Conservation (phyloP, 306 rosid species). For the Castanea sativa region DNA sequence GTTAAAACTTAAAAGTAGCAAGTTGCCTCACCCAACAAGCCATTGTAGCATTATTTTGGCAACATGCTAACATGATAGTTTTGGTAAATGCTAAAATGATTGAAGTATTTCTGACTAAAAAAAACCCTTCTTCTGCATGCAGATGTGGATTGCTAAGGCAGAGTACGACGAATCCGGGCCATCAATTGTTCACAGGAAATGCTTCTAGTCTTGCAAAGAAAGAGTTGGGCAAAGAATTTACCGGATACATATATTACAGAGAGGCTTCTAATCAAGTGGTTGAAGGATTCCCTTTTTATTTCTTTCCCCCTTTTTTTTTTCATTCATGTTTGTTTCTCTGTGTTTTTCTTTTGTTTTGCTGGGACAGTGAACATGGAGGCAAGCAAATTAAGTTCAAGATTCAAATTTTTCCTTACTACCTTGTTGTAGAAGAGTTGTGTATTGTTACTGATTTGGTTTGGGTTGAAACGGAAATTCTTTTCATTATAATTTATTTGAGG, state of each 20-base stretch:
- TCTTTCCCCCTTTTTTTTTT: constrained; percentile 24
- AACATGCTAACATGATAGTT: background rate
- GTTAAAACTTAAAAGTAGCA: background rate
- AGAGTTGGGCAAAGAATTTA: constrained; percentile 42
- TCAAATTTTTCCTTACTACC: constrained; percentile 21
- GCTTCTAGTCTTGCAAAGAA: constrained; percentile 63
- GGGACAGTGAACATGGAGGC: constrained; percentile 60
- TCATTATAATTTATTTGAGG: constrained; percentile 5
- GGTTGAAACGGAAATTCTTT: constrained; percentile 56
- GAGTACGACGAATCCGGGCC: constrained; percentile 86
- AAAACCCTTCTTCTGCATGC: constrained; percentile 18
- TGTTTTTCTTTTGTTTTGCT: constrained; percentile 35
- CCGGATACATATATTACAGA: constrained; percentile 41
- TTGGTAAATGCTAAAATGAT: background rate
- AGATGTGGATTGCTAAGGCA: constrained; percentile 65
- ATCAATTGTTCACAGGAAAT: constrained; percentile 96
- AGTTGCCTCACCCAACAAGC: background rate
- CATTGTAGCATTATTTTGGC: background rate
- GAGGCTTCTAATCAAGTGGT: constrained; percentile 49
- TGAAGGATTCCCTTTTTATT: constrained; percentile 36
- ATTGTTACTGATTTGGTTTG: constrained; percentile 49
- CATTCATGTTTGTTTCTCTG: constrained; percentile 48
- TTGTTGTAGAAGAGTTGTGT: constrained; percentile 43
- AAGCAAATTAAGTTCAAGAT: constrained; percentile 50
- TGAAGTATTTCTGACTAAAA: constrained; percentile 11